A percentile compares a stretch with the other conserved stretches of the same genome.
Evolutionary conservation across 2,329 filamentous ascomycete species (phyloP).

Genomic region (Fusarium sp.): DNA sequence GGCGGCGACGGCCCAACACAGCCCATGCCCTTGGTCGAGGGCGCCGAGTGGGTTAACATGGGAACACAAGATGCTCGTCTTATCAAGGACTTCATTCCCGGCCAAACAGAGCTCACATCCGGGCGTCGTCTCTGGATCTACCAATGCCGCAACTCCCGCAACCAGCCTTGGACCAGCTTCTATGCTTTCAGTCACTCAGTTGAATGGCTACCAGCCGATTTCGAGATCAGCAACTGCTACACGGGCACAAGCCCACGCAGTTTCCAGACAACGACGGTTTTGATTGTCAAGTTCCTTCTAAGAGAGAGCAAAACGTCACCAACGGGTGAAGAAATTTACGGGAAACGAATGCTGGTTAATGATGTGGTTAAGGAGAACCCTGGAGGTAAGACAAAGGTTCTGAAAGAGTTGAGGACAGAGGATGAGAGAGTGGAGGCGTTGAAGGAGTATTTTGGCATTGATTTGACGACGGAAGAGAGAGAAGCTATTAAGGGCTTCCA

Average conservation of each 20-base stretch:
- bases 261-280: conserved; percentile 64
- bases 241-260: conserved; percentile 60
- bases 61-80: conserved; percentile 67
- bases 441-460: conserved; percentile 63
- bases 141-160: conserved; percentile 63
- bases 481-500: conserved; percentile 60
- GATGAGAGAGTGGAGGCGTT: conserved; percentile 63
- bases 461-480: conserved; percentile 60
- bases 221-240: conserved; percentile 67
- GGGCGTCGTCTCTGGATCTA: conserved; percentile 70
- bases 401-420: conserved; percentile 61
- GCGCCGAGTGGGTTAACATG: conserved; percentile 58
- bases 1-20: conserved; percentile 69
- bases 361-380: conserved; percentile 64
- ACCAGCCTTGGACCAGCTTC: conserved; percentile 64
- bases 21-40: conserved; percentile 64
- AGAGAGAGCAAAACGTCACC: conserved; percentile 52
- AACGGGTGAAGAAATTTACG: conserved; percentile 58
- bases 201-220: conserved; percentile 72
- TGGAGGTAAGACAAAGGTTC: conserved; percentile 59
- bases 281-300: conserved; percentile 66
- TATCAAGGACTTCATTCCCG: conserved; percentile 59
- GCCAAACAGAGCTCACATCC: conserved; percentile 51
- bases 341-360: conserved; percentile 63
- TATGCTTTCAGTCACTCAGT: conserved; percentile 72